Evolutionary conservation across 2,329 filamentous ascomycete species (phyloP).

Genomic region (Fonsecaea nubica): DNA sequence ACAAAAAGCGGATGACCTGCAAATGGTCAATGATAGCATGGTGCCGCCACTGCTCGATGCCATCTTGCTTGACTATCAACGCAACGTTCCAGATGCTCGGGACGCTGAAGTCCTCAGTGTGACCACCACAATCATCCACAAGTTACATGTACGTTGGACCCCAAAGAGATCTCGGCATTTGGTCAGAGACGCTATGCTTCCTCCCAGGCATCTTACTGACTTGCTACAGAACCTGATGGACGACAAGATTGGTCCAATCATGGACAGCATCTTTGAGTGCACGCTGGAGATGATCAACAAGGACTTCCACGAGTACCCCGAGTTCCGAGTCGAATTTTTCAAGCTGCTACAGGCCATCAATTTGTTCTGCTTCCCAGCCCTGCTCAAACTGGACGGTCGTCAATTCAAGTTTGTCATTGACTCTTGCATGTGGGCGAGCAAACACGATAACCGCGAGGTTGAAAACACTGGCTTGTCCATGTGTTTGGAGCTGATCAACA

Average conservation of each 20-base stretch:
- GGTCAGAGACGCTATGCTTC: slow-evolving; percentile 48
- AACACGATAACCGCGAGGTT: slow-evolving; percentile 98
- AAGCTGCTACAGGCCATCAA: slow-evolving; percentile 96
- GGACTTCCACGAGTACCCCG: slow-evolving; percentile 98
- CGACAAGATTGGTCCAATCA: slow-evolving; percentile 94
- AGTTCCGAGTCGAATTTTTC: slow-evolving; percentile 99
- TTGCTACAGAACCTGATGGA: slow-evolving; percentile 82
- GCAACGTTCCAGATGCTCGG: slow-evolving; percentile 92
- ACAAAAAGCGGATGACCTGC: slow-evolving; percentile 94
- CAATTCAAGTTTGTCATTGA: slow-evolving; percentile 99
- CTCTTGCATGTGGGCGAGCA: slow-evolving; percentile 99
- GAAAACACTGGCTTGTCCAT: slow-evolving; percentile 96
- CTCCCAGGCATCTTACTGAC: slow-evolving; percentile 44
- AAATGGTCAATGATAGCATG: slow-evolving; percentile 91
- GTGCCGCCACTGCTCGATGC: slow-evolving; percentile 95
- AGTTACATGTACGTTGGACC: slow-evolving; percentile 83
- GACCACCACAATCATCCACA: slow-evolving; percentile 96
- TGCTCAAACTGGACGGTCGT: slow-evolving; percentile 90
- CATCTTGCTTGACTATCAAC: slow-evolving; percentile 93
- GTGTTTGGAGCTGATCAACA: slow-evolving; percentile 96
- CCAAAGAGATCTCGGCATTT: slow-evolving; percentile 59
- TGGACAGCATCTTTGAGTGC: slow-evolving; percentile 98
- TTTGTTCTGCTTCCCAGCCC: slow-evolving; percentile 91
- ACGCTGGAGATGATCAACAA: slow-evolving; percentile 99
- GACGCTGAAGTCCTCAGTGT: slow-evolving; percentile 97